A percentile compares a stretch with the other conserved stretches of the same genome.
These are phyloP conservation scores for Diaporthe batatas DNA, from an alignment of 2,329 filamentous ascomycete genomes.

Conservation along the genomic window DNA sequence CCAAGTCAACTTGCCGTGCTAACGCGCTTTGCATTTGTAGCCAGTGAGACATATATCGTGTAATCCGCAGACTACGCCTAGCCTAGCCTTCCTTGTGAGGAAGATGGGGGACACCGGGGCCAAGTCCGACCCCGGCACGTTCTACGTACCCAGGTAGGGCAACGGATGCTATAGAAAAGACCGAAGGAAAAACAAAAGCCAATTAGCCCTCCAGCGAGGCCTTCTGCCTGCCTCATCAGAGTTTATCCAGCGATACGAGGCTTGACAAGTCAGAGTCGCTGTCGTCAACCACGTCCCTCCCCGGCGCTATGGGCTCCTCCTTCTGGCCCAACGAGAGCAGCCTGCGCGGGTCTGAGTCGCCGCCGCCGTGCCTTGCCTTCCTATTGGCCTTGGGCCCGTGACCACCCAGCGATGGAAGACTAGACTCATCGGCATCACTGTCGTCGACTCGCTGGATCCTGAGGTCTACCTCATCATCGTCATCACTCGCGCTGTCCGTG, in stretches of 20 bases:
- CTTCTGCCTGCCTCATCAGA: not conserved
- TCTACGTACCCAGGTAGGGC: not conserved
- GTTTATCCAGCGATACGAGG: conserved; percentile 21
- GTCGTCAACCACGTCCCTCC: conserved; percentile 3
- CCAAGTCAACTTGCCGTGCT: not conserved
- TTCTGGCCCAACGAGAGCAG: not conserved
- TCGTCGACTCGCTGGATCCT: conserved; percentile 30
- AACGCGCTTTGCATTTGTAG: not conserved
- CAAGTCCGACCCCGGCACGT: not conserved
- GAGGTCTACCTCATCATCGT: conserved; percentile 18
- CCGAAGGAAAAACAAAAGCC: not conserved
- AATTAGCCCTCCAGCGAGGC: not conserved
- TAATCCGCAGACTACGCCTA: not conserved
- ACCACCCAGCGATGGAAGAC: conserved; percentile 10
- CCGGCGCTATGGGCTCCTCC: not conserved
- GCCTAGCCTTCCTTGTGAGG: not conserved
- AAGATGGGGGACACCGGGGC: not conserved
- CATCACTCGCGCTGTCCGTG: conserved; percentile 44
- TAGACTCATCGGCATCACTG: conserved; percentile 37
- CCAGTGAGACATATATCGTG: not conserved
- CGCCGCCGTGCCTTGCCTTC: not conserved
- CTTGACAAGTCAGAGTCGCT: conserved; percentile 36
- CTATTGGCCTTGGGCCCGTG: not conserved
- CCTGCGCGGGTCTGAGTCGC: not conserved
- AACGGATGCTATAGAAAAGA: not conserved